phyloP scores from a whole-genome alignment of 2,329 filamentous ascomycete species.

The Penicillium digitatum region DNA sequence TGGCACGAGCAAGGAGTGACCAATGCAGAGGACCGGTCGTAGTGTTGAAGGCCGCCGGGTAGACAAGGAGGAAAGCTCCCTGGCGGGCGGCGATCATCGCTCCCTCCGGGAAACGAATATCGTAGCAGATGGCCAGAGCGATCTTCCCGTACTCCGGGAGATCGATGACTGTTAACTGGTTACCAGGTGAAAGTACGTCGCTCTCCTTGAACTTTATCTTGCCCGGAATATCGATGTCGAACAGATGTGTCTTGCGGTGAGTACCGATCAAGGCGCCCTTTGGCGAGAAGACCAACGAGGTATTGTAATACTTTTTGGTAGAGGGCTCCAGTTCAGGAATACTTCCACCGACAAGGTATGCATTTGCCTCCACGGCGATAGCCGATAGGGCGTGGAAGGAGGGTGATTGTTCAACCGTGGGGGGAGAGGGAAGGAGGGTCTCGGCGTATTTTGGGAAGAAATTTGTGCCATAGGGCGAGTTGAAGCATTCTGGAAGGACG shows the following conservation, averaged over 20 bases:
- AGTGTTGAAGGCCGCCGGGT: conserved; percentile 95
- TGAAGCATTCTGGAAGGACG: conserved; percentile 97
- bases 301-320: conserved; percentile 81
- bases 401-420: conserved; percentile 65
- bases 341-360: conserved; percentile 84
- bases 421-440: conserved; percentile 73
- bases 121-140: conserved; percentile 92
- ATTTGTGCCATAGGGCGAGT: conserved; percentile 89
- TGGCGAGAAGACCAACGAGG: conserved; percentile 76
- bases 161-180: conserved; percentile 79
- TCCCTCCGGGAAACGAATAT: conserved; percentile 92
- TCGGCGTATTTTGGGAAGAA: conserved; percentile 93
- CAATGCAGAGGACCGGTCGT: conserved; percentile 92
- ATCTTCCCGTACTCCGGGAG: conserved; percentile 85
- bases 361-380: conserved; percentile 72
- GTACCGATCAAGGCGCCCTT: conserved; percentile 74
- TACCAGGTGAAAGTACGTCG: conserved; percentile 80
- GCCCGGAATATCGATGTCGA: conserved; percentile 95
- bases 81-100: conserved; percentile 82
- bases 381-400: conserved; percentile 79
- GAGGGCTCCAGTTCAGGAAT: conserved; percentile 74
- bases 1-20: conserved; percentile 73
- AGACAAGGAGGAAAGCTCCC: conserved; percentile 82
- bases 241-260: conserved; percentile 91
- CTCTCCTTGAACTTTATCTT: conserved; percentile 89